Percentiles rank a stretch among this genome's conserved stretches.
phyloP scores from a whole-genome alignment of 257 asterid species.

The Pogostemon cablin region DNA sequence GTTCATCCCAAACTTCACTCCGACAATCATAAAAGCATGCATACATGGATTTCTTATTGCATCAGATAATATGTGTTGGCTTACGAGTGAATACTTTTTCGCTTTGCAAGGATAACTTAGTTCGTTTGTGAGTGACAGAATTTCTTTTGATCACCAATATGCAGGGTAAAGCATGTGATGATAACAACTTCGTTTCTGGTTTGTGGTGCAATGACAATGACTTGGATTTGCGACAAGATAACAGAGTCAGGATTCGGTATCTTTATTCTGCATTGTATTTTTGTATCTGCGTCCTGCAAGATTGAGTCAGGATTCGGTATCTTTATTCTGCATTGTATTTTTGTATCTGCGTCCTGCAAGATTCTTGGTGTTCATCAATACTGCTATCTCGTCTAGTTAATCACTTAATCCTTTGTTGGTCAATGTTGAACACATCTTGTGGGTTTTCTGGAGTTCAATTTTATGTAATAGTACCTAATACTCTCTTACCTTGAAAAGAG shows the following conservation, averaged over 20 bases:
- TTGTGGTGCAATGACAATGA: slow-evolving; percentile 94
- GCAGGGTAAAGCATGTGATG: slow-evolving; percentile 89
- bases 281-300: slow-evolving; percentile 6
- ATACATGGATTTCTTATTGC: background rate
- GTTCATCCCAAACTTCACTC: background rate
- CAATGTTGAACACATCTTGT: background rate
- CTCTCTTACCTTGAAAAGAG: background rate
- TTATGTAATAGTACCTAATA: background rate
- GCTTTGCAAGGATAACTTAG: background rate
- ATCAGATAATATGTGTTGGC: too few relatives aligned
- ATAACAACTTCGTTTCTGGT: slow-evolving; percentile 75
- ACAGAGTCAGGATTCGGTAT: slow-evolving; percentile 96
- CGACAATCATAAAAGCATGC: background rate
- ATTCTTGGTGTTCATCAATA: background rate
- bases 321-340: background rate
- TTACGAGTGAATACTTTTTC: background rate
- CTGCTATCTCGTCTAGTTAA: slow-evolving; percentile 6
- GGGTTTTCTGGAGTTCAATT: background rate
- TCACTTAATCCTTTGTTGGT: background rate
- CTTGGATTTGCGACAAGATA: slow-evolving; percentile 93
- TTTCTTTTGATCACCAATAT: slow-evolving; percentile 24
- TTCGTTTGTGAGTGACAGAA: slow-evolving; percentile 17
- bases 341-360: slow-evolving; percentile 3
- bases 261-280: background rate
- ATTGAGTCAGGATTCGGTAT: slow-evolving; percentile 98